phyloP scores from a whole-genome alignment of 331 rosid genomes.

The Cydonia oblonga region DNA sequence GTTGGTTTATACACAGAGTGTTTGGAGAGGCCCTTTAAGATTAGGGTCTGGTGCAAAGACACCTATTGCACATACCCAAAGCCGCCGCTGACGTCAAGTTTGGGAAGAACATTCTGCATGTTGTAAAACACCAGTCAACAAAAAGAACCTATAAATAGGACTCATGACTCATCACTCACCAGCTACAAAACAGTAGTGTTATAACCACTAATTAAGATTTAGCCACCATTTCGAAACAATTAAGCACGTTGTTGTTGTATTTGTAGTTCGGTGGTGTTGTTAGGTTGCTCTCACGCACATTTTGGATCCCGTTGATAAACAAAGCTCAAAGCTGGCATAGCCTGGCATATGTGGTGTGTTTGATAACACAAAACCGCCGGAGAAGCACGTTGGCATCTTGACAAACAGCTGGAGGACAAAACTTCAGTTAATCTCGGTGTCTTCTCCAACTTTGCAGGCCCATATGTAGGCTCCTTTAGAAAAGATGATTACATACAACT shows the following conservation, averaged over 20 bases:
- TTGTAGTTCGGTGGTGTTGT: background rate
- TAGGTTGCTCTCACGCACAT: background rate
- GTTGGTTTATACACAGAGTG: background rate
- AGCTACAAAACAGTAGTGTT: background rate
- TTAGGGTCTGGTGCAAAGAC: no score
- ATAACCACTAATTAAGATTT: background rate
- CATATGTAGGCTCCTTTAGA: background rate
- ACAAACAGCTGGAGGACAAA: conserved; percentile 4
- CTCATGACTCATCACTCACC: no score
- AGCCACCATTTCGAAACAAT: background rate
- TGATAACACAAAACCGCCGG: background rate
- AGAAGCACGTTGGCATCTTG: background rate
- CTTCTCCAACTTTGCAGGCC: conserved; percentile 7
- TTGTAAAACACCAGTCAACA: background rate
- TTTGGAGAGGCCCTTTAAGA: no score
- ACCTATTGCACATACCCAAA: no score
- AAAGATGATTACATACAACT: background rate
- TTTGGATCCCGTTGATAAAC: background rate
- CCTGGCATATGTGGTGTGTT: background rate
- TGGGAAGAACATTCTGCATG: background rate
- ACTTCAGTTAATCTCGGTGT: background rate
- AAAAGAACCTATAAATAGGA: background rate
- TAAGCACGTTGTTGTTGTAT: background rate
- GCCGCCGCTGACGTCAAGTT: background rate
- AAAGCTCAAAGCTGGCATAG: background rate